Conservation (phyloP, 2,329 filamentous ascomycete genomes). For the Pseudogymnoascus pannorum region DNA sequence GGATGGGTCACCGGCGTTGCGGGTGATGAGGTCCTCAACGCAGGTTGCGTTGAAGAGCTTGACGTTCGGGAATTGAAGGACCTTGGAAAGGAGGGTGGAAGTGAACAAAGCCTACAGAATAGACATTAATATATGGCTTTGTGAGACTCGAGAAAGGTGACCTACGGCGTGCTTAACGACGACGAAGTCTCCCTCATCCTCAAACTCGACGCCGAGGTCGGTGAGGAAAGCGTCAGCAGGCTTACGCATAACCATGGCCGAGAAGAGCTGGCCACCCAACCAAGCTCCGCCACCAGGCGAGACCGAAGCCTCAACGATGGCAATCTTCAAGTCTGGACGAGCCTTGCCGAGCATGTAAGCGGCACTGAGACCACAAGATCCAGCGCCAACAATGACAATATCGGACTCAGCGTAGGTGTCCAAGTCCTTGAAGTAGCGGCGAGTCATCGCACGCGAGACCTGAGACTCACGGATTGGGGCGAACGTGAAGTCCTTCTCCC, state of each 20-base stretch:
- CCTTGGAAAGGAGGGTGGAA: slow-evolving; percentile 74
- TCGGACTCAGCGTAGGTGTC: slow-evolving; percentile 87
- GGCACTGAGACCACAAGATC: slow-evolving; percentile 77
- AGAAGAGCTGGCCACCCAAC: slow-evolving; percentile 92
- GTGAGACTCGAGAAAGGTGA: neutral
- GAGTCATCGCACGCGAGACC: slow-evolving; percentile 88
- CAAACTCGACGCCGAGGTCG: slow-evolving; percentile 75
- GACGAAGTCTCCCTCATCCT: slow-evolving; percentile 82
- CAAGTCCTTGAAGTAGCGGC: slow-evolving; percentile 85
- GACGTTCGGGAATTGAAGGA: slow-evolving; percentile 78
- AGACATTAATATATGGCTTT: neutral
- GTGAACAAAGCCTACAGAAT: slow-evolving; percentile 64
- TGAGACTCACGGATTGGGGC: slow-evolving; percentile 84
- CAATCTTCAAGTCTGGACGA: slow-evolving; percentile 85
- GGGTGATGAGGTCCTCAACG: slow-evolving; percentile 88
- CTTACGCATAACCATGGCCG: slow-evolving; percentile 91
- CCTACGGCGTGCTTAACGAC: slow-evolving; percentile 80
- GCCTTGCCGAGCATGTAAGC: slow-evolving; percentile 78
- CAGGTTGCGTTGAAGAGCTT: slow-evolving; percentile 95
- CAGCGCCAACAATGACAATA: slow-evolving; percentile 87
- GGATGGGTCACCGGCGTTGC: slow-evolving; percentile 38
- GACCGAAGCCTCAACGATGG: slow-evolving; percentile 81
- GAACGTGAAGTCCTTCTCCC: slow-evolving; percentile 69
- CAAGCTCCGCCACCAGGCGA: slow-evolving; percentile 84
- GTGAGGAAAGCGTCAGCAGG: slow-evolving; percentile 78